Percentiles rank a stretch among this genome's conserved stretches.
Evolutionary conservation across 768 basidiomycete genomes (phyloP).

Genomic region (Russula griseocarnosa): DNA sequence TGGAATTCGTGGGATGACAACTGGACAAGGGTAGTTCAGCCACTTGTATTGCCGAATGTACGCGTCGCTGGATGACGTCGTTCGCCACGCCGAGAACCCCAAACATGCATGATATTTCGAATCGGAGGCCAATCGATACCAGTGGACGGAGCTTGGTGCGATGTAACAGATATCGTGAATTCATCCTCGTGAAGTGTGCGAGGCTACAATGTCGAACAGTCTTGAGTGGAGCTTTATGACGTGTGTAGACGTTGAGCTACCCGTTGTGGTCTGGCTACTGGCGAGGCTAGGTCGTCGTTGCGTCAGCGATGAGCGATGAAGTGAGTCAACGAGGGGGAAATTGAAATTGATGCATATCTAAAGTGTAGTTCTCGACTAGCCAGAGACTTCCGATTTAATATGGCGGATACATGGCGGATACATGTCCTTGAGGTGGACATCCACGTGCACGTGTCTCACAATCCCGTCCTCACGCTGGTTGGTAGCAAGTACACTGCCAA

Average conservation of each 20-base stretch:
- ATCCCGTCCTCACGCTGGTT: not conserved
- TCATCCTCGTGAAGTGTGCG: conserved; percentile 5
- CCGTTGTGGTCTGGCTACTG: conserved; percentile 3
- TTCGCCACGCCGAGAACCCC: conserved; percentile 3
- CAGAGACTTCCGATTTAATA: not conserved
- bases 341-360: conserved; percentile 1
- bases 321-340: conserved; percentile 5
- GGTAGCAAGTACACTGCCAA: too few species aligned
- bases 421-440: conserved; percentile 6
- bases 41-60: conserved; percentile 23
- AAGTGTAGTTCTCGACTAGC: conserved; percentile 11
- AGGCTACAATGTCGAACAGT: conserved; percentile 4
- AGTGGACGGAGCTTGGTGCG: conserved; percentile 1
- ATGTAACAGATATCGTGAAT: not conserved
- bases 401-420: not conserved
- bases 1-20: conserved; percentile 30
- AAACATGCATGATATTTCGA: not conserved
- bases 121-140: not conserved
- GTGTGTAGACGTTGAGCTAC: not conserved
- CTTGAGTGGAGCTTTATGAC: conserved; percentile 5
- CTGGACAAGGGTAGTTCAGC: conserved; percentile 29
- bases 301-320: conserved; percentile 11
- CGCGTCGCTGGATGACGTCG: conserved; percentile 24
- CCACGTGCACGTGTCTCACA: conserved; percentile 8
- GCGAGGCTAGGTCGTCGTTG: conserved; percentile 8